Base-by-base conservation (phyloP, 352 stramenopile species). In the Pythium coloratum region DNA sequence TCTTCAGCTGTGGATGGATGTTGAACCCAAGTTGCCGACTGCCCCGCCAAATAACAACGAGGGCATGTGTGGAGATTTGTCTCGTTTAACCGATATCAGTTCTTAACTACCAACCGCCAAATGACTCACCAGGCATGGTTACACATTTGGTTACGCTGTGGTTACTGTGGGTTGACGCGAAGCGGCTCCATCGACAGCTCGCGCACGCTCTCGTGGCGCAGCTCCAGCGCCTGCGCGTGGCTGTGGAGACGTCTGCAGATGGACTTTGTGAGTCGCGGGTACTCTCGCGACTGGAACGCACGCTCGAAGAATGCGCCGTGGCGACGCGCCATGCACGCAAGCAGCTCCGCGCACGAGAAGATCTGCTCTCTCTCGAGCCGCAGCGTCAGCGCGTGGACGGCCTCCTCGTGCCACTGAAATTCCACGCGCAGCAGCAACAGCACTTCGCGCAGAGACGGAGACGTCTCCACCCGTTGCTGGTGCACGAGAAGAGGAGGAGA, bases 201-300 rank as follows among this genome's bases (percentile, higher is more conserved):
- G 36, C 42, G 55, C 28, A 67, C 34, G 28, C 62, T 69, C 62
- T 74, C 68, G 33, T 64, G 28, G 18, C 50, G 56, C 24, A 53
- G 56, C 62, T 74, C 62, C 1, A 67, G 56, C 32, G 49, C 56
- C 2, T 51, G 47, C 6, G 71, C 69, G 1, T 61, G 60, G 0
- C 20, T 40, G 8, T 60, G 69, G 0, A 91, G 67, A 50, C 69
- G 55, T 26, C 70, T 72, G 16, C 81, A 62, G 36, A 91, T 75
- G 51, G 72, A 58, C 58, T 81, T 80, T 6, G 75, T 84, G 30
- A 91, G 59, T 9, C 80, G 80, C 12, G 79, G 80, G 55, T 84
- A 88, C 34, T 70, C 65, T 0, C n/a, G 46, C 16, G 66, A 82
- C 69, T 89, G 80, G 57, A 88, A 75, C 12, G 62, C 56, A 34